Base-by-base conservation (phyloP, 192 early-diverging fungal species). In the Dispira parvispora region DNA sequence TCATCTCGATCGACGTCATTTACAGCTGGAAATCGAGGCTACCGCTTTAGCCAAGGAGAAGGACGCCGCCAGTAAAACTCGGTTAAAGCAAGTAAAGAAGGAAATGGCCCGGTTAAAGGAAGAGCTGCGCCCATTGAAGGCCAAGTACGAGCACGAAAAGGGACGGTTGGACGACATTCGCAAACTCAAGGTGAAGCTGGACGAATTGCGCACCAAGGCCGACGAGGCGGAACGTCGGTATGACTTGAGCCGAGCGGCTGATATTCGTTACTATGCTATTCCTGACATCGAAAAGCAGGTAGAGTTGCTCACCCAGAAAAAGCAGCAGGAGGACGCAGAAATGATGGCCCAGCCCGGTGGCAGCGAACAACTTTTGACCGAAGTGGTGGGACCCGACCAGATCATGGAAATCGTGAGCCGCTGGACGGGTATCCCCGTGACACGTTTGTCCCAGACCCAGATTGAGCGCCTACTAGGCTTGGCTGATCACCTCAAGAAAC, bases 361-460 rank as follows among this genome's bases (percentile, higher is more conserved):
- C 23, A 68, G 50, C 0, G 69, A 64, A 25, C 72, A 80, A 47
- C 78, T 97, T 47, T 74, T 96, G 32, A 86, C 86, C 47, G 90
- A 96, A 38, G 75, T 87, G 6, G 93, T 99, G 8, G 82, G 84
- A 12, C 84, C 91, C 0, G 92, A 97, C 67, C 88, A 94, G 68
- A 89, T 99, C 57, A 87, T 82, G 57, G 94, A 96, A 65, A 89
- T 99, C 43, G 88, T 99, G 18, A 80, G 91, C 14, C 78, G 91
- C 5, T 96, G 92, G 93, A 99, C 96, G 9, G 93, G 93, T 18
- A 99, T 99, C 52, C 96, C 96, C 0, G 91, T 97, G 28, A 81
- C 87, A 68, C 73, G 84, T 18, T 79, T 99, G 62, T 86, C 80
- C 64, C 90, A 91, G 72, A 82, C 83, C 38, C 88, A 97, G 70